These are phyloP conservation scores for Solanum clarkiae DNA, from an alignment of 257 asterid species.

Conservation along the genomic window DNA sequence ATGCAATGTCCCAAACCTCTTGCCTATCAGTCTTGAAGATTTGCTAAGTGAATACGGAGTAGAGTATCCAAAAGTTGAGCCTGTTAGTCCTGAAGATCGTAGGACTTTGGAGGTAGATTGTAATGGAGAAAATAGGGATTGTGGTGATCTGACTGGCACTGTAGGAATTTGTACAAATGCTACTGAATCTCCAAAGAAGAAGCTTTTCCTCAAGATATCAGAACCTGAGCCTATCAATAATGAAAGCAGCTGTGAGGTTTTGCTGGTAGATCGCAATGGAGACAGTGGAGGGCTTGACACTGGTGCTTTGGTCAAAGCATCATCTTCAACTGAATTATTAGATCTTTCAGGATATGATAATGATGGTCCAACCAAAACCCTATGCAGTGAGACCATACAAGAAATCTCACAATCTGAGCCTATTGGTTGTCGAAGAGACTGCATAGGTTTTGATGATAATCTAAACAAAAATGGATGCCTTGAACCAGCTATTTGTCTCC, in stretches of 20 bases:
- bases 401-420: background rate
- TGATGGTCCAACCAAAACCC: background rate
- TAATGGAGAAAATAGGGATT: background rate
- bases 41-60: background rate
- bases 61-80: background rate
- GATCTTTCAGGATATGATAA: background rate
- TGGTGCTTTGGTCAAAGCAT: background rate
- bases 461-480: background rate
- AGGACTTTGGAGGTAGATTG: background rate
- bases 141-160: background rate
- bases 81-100: background rate
- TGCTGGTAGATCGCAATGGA: background rate
- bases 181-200: background rate
- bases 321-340: background rate
- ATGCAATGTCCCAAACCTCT: background rate
- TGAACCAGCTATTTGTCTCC: slow-evolving; percentile 2
- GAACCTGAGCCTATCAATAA: background rate
- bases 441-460: background rate
- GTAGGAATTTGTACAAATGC: background rate
- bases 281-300: background rate
- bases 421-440: background rate
- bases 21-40: background rate
- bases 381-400: background rate
- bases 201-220: background rate
- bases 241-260: background rate